Evolutionary conservation across 371 early-diverging fungal species (phyloP), one percentile per base, ranked within the genome.

Genomic region (Zychaea mexicana): DNA sequence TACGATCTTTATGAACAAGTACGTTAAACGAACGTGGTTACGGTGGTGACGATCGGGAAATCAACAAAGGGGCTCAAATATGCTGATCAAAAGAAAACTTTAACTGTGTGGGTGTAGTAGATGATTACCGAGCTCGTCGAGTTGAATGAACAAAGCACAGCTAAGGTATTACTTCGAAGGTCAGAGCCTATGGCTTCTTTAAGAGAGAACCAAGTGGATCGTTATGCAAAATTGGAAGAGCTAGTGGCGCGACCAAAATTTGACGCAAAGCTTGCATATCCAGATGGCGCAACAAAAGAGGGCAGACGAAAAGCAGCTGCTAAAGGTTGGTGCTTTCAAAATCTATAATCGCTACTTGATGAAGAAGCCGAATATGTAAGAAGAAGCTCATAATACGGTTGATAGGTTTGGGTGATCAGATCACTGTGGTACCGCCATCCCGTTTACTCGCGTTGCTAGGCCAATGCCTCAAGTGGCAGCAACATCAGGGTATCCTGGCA

Each of bases 1-100:
- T 74, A 92, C 45, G 94, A 94, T 67, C 81, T 97, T 1, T 96
- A 95, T 72, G 96, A 97, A 72, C 96, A 96, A 77, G 94, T 94
- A 76, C 33, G 52, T 26, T 65, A 15, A 24, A 52, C 15, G 22
- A 9, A n/a, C 9, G n/a, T 0, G 3, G 49, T 2, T 49, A n/a
- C n/a, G 49, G 8, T n/a, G n/a, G n/a, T 9, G n/a, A 19, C 1
- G 52, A 27, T 21, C 10, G 52, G 52, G 52, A 8, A 24, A 15
- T 15, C 3, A 52, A 27, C 2, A 8, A 22, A 10, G 3, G 13
- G 3, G 13, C 15, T n/a, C n/a, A n/a, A n/a, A 30, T 30, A 19
- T 28, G 21, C 57, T 54, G 10, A 39, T 13, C 49, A 42, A 57
- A 56, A 21, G 6, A 15, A n/a, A 0, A 12, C n/a, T 1, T 42